Percentiles rank a stretch among this genome's conserved stretches.
Evolutionary conservation across 2,329 filamentous ascomycete genomes (phyloP).

Genomic region (Monilinia vaccinii-corymbosi): DNA sequence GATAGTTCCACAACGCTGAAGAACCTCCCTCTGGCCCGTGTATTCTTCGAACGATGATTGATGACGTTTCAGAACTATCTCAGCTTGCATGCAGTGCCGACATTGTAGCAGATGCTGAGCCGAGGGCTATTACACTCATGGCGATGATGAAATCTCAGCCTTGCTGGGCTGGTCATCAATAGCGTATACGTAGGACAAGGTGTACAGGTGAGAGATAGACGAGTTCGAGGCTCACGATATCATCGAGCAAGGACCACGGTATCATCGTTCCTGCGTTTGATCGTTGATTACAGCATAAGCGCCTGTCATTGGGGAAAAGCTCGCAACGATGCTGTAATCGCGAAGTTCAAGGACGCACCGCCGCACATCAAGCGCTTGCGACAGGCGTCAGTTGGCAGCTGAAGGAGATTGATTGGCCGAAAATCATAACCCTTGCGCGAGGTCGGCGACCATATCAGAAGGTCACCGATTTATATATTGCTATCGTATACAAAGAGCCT

Average conservation of each 20-base stretch:
- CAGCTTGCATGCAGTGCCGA: slow-evolving; percentile 9
- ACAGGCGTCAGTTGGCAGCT: neutral
- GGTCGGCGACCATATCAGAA: slow-evolving; percentile 9
- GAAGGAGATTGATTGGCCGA: slow-evolving; percentile 10
- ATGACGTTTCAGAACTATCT: slow-evolving; percentile 8
- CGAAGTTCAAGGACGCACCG: neutral
- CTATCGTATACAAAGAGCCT: neutral
- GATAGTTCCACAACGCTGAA: slow-evolving; percentile 6
- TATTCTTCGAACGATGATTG: slow-evolving; percentile 1
- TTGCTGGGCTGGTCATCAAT: slow-evolving; percentile 6
- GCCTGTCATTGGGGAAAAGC: neutral
- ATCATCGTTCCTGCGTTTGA: neutral
- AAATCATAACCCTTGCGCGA: neutral
- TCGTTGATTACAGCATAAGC: slow-evolving; percentile 3
- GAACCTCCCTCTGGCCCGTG: slow-evolving; percentile 3
- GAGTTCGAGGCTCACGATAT: neutral
- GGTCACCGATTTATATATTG: slow-evolving; percentile 7
- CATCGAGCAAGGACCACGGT: neutral
- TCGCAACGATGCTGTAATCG: neutral
- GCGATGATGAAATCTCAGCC: slow-evolving; percentile 8
- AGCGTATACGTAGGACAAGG: slow-evolving; percentile 5
- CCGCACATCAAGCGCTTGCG: slow-evolving; percentile 4
- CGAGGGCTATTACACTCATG: neutral
- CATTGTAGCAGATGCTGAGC: neutral
- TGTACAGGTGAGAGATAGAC: neutral